Percentiles rank a stretch among this genome's conserved stretches.
phyloP scores from a whole-genome alignment of 805 yeast genomes.

The Blastobotrys attinorum region DNA sequence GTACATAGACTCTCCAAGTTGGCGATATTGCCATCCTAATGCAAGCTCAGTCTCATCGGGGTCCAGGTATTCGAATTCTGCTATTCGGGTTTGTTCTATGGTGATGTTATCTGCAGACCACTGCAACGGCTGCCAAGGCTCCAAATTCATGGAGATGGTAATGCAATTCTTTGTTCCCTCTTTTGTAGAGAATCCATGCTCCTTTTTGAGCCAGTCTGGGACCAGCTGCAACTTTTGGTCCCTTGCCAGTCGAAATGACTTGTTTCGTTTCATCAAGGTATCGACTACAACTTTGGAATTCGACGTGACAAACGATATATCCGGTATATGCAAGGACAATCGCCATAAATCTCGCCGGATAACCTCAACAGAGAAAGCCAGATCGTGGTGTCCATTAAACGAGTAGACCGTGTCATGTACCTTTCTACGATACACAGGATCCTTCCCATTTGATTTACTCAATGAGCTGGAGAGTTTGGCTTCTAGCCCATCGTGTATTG shows the following conservation, averaged over 20 bases:
- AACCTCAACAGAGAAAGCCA: constrained; percentile 11
- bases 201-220: constrained; percentile 3
- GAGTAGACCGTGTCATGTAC: background rate
- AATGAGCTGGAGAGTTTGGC: background rate
- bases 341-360: constrained; percentile 4
- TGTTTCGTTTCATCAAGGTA: constrained; percentile 2
- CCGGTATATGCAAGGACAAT: constrained; percentile 13
- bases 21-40: constrained; percentile 2
- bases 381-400: constrained; percentile 1
- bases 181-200: constrained; percentile 1
- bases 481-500: background rate
- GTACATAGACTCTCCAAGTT: background rate
- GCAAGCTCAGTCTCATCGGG: constrained; percentile 1
- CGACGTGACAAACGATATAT: background rate
- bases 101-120: background rate
- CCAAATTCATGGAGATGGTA: constrained; percentile 6
- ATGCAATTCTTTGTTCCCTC: constrained; percentile 5
- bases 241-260: constrained; percentile 2
- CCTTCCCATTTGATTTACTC: background rate
- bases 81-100: background rate
- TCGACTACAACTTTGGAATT: background rate
- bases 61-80: background rate
- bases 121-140: constrained; percentile 7
- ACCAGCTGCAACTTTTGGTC: background rate
- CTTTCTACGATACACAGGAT: background rate